Evolutionary conservation across 2,329 filamentous ascomycete species (phyloP), one percentile per base, ranked within the genome.

Genomic region (Alternaria sp.): DNA sequence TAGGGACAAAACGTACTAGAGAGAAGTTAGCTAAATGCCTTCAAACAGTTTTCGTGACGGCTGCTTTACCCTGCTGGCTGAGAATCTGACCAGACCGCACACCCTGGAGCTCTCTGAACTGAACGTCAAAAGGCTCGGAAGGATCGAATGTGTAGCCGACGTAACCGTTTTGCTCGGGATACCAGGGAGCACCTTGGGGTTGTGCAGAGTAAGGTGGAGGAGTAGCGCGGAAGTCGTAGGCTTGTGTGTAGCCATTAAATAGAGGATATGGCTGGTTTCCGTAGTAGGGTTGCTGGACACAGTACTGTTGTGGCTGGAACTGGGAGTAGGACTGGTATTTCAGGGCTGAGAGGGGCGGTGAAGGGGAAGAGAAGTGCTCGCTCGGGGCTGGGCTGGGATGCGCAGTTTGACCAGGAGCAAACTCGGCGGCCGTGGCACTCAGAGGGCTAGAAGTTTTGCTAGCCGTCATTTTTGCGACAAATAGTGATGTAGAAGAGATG

Each of bases 361-460:
- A 23, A 36, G 44, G 44, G 9, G 44, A 48, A n/a, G 44, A 48
- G 31, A 48, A 33, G 44, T 31, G 29, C 31, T 48, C 31, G 44
- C 31, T 48, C 21, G 29, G 13, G 1, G 31, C 29, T 5, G 44
- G 44, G 17, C 44, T 48, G 31, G 44, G 44, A 48, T 48, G 44
- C 29, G 31, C 21, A n/a, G 9, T 6, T n/a, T 48, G 44, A 0
- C 44, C 31, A 3, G 44, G 31, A 48, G 14, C 9, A n/a, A 48
- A 48, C 5, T 33, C 29, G 23, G 21, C 11, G 13, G 44, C 44
- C 8, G 44, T 26, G 5, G 44, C 29, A 6, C 29, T 21, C 31
- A 48, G 29, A 26, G 7, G 21, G 21, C 13, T 14, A 21, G 31
- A 21, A 9, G 23, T 34, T 17, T 2, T 13, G 13, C 28, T 24